Conservation (phyloP, 2,329 filamentous ascomycete genomes). For the Aspergillus sp. region DNA sequence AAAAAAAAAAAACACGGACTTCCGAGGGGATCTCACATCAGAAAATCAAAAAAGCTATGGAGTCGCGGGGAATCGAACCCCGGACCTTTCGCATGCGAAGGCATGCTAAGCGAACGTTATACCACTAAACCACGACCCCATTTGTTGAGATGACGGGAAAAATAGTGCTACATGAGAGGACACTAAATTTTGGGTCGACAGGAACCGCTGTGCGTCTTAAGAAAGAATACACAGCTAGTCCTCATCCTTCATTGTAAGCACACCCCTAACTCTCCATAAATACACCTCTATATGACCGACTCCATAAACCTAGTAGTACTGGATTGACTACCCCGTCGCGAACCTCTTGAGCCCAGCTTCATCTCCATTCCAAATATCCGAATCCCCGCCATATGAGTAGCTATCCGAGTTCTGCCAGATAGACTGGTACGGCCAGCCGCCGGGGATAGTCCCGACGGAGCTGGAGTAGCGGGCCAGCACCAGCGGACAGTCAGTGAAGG, state of each 20-base stretch:
- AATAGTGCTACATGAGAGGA: not conserved
- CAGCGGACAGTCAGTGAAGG: constrained; percentile 50
- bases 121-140: constrained; percentile 1
- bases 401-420: constrained; percentile 20
- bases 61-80: not conserved
- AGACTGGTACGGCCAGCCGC: constrained; percentile 35
- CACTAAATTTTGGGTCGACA: too few relatives aligned
- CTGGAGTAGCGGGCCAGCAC: constrained; percentile 47
- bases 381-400: constrained; percentile 19
- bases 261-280: too few relatives aligned
- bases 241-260: too few relatives aligned
- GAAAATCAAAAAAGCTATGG: not conserved
- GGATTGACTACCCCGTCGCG: not conserved
- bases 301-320: too few relatives aligned
- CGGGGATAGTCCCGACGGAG: constrained; percentile 44
- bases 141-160: not conserved
- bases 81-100: not conserved
- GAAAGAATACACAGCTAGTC: too few relatives aligned
- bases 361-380: constrained; percentile 18
- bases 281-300: too few relatives aligned
- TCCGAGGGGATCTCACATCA: too few relatives aligned
- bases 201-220: too few relatives aligned
- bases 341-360: not conserved
- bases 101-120: constrained; percentile 1
- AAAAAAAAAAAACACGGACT: too few relatives aligned